Evolutionary conservation across 106 monocot species (phyloP).

Genomic region (Chionographis japonica): DNA sequence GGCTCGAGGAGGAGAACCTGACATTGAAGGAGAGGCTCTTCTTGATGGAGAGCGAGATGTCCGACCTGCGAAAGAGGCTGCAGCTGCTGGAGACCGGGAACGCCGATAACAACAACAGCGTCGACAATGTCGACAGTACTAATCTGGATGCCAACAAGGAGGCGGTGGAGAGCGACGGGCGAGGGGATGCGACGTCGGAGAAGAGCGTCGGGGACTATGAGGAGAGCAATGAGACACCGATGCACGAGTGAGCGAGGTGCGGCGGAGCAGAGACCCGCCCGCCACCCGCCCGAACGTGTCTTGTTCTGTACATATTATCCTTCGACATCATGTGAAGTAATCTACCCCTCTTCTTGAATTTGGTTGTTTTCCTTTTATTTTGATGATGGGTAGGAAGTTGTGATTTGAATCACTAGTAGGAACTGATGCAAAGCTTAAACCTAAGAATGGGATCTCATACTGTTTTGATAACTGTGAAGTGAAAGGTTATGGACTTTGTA

Average conservation of each 20-base stretch:
- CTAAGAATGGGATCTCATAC: too few relatives aligned
- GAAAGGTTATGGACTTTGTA: too few relatives aligned
- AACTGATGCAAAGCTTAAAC: too few relatives aligned
- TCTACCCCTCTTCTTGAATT: too few relatives aligned
- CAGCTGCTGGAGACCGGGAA: slow-evolving; percentile 34
- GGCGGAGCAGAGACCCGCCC: too few relatives aligned
- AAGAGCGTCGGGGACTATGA: slow-evolving; percentile 24
- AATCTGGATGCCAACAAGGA: slow-evolving; percentile 19
- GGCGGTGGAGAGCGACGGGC: slow-evolving; percentile 36
- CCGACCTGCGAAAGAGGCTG: slow-evolving; percentile 56
- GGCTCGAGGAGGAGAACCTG: slow-evolving; percentile 88
- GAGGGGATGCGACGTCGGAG: slow-evolving; percentile 37
- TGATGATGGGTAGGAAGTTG: too few relatives aligned
- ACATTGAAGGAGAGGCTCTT: slow-evolving; percentile 82
- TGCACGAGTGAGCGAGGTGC: slow-evolving; percentile 8
- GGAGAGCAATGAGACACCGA: slow-evolving; percentile 6
- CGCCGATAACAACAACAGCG: slow-evolving; percentile 8
- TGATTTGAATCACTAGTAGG: too few relatives aligned
- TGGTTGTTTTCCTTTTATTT: too few relatives aligned
- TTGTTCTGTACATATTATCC: too few relatives aligned
- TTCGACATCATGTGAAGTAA: too few relatives aligned
- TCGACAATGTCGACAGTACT: slow-evolving; percentile 1
- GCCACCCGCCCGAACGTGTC: too few relatives aligned
- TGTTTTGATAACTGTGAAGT: too few relatives aligned
- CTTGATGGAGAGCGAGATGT: slow-evolving; percentile 83